Percentiles rank a stretch among this genome's conserved stretches.
Evolutionary conservation across 257 asterid species (phyloP).

Genomic region (Nicotiana paniculata): DNA sequence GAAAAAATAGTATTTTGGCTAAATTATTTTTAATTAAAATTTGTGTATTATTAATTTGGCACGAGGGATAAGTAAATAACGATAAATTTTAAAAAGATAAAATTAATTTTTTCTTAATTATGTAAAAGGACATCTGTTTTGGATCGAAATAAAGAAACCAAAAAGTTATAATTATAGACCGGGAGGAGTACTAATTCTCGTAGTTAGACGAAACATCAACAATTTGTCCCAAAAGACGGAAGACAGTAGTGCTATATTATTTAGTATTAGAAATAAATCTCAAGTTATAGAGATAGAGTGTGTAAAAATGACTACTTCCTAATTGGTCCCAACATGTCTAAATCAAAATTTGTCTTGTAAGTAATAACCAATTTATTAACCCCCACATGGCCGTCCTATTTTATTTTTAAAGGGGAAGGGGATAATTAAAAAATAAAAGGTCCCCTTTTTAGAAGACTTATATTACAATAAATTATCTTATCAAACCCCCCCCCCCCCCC

Average conservation of each 20-base stretch:
- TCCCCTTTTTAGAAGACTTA: constrained; percentile 6
- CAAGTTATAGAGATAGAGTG: not conserved
- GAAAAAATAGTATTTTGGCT: too few species aligned
- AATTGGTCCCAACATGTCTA: not conserved
- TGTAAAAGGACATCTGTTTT: too few species aligned
- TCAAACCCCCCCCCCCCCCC: not conserved
- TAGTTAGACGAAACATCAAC: not conserved
- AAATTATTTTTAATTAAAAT: too few species aligned
- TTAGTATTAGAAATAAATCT: not conserved
- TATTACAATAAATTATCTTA: not conserved
- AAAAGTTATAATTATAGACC: too few species aligned
- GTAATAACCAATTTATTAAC: not conserved
- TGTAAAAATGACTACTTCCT: not conserved
- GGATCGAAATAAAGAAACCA: too few species aligned
- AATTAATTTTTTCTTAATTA: too few species aligned
- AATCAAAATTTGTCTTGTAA: not conserved
- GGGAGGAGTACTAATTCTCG: not conserved
- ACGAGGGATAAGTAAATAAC: too few species aligned
- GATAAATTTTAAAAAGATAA: too few species aligned
- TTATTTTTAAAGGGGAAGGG: not conserved
- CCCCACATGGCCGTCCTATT: constrained; percentile 24
- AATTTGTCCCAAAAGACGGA: not conserved
- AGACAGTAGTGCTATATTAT: not conserved
- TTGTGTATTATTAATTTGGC: too few species aligned
- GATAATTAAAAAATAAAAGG: constrained; percentile 15